phyloP scores from a whole-genome alignment of 139 green algal genomes.

The Pseudopediastrum boryanum region DNA sequence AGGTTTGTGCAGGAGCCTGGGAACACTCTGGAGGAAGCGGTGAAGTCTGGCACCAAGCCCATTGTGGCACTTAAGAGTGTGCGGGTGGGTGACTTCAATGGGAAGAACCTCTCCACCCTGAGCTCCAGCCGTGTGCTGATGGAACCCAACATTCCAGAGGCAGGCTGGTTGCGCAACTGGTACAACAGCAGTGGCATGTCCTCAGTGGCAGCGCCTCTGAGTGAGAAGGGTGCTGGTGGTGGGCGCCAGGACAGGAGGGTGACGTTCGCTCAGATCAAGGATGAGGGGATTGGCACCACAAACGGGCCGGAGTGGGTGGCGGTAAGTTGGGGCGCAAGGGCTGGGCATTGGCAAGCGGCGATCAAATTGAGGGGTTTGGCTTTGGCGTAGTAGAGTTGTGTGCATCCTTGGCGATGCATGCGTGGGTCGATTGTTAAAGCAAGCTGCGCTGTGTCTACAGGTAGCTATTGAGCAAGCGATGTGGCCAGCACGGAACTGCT shows the following conservation, averaged over 20 bases:
- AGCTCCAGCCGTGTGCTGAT: conserved; percentile 68
- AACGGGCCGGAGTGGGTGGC: conserved; percentile 74
- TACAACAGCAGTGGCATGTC: conserved; percentile 41
- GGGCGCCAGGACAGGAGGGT: conserved; percentile 65
- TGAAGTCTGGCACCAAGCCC: conserved; percentile 44
- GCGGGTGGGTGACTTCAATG: conserved; percentile 94
- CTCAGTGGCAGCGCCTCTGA: conserved; percentile 52
- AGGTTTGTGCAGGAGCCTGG: conserved; percentile 57
- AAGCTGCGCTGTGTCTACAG: no score
- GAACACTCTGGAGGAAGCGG: conserved; percentile 53
- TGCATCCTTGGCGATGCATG: no score
- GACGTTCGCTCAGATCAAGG: conserved; percentile 75
- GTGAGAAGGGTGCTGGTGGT: conserved; percentile 47
- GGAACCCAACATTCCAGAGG: conserved; percentile 76
- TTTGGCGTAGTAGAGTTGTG: no score
- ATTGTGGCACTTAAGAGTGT: conserved; percentile 84
- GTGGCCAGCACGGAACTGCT: no score
- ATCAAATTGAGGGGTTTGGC: no score
- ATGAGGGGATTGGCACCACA: conserved; percentile 76
- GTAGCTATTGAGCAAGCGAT: no score
- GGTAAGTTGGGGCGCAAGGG: no score
- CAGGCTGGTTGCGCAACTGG: conserved; percentile 61
- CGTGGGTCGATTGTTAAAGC: no score
- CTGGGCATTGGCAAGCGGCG: no score
- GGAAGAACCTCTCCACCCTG: conserved; percentile 85